Base-by-base conservation (phyloP, 1,139 yeast species). In the Sugiyamaella japonica region DNA sequence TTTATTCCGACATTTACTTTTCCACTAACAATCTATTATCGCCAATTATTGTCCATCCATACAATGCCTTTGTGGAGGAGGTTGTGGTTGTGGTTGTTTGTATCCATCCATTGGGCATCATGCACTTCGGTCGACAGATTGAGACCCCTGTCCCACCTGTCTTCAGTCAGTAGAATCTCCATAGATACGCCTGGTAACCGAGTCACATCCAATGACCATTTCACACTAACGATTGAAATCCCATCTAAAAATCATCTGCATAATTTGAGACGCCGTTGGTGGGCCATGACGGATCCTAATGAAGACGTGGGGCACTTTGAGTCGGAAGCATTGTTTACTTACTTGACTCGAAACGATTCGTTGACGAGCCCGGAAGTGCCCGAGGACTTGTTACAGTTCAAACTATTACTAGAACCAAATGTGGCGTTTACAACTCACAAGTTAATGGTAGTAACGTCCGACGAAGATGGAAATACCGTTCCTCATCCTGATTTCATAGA, bases 281-380 rank as follows among this genome's bases (percentile, higher is more conserved):
- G 67, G 62, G 69, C 70, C 10, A 57, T 62, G 13, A 56, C 68
- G 1, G 71, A 68, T 49, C 71, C 71, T 3, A 65, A 65, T 48
- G 40, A 37, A 16, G 28, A 15, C 3, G 34, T 15, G n/a, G 32
- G 44, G 5, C 49, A 48, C 2, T 39, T 41, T 16, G 50, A 49
- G 20, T 61, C 66, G 5, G 68, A 66, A 43, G 52, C 56, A 13
- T 54, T 69, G 31, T 65, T 61, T 53, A 48, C 58, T 39, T 69
- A 62, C 50, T 57, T 69, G 41, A 63, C 68, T 23, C 46, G 62
- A 31, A 69, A 69, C 53, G 47, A 59, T 7, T 49, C 66, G 10
- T 17, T 56, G 1, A 32, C 49, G 3, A 31, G 16, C 15, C 37
- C 64, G 10, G 73, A 69, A 58, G 52, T 62, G 13, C 72, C 72